A percentile compares a stretch with the other conserved stretches of the same genome.
Evolutionary conservation across 768 basidiomycete genomes (phyloP).

Genomic region (Cystobasidium ongulense): DNA sequence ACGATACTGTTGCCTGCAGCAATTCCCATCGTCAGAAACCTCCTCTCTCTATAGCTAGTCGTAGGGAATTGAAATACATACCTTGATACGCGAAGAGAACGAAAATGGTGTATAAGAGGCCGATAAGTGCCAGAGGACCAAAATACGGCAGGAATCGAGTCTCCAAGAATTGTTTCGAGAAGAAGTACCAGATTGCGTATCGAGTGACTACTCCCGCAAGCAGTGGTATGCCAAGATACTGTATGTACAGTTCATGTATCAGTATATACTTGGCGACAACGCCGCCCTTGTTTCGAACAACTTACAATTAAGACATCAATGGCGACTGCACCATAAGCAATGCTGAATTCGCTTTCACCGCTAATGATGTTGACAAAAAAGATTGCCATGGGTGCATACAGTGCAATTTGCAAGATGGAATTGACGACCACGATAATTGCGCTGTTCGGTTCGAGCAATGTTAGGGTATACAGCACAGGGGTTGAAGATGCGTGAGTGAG

Average conservation of each 20-base stretch:
- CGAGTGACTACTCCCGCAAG: slow-evolving; percentile 64
- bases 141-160: slow-evolving; percentile 61
- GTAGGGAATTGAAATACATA: neutral
- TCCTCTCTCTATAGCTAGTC: neutral
- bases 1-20: slow-evolving; percentile 54
- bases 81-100: slow-evolving; percentile 62
- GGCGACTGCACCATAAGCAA: slow-evolving; percentile 57
- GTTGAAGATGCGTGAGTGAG: neutral
- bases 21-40: slow-evolving; percentile 41
- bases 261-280: neutral
- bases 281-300: slow-evolving; percentile 29
- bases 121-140: slow-evolving; percentile 61
- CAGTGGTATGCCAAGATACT: slow-evolving; percentile 79
- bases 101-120: slow-evolving; percentile 71
- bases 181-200: slow-evolving; percentile 50
- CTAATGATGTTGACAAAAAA: slow-evolving; percentile 68
- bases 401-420: slow-evolving; percentile 64
- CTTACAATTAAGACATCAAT: slow-evolving; percentile 65
- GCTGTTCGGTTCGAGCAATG: slow-evolving; percentile 39
- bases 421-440: slow-evolving; percentile 74
- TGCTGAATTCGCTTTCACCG: slow-evolving; percentile 48
- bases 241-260: neutral
- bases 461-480: neutral
- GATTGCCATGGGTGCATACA: slow-evolving; percentile 66
- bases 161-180: slow-evolving; percentile 46